phyloP scores from a whole-genome alignment of 139 green algal genomes.

The Micractinium conductrix region DNA sequence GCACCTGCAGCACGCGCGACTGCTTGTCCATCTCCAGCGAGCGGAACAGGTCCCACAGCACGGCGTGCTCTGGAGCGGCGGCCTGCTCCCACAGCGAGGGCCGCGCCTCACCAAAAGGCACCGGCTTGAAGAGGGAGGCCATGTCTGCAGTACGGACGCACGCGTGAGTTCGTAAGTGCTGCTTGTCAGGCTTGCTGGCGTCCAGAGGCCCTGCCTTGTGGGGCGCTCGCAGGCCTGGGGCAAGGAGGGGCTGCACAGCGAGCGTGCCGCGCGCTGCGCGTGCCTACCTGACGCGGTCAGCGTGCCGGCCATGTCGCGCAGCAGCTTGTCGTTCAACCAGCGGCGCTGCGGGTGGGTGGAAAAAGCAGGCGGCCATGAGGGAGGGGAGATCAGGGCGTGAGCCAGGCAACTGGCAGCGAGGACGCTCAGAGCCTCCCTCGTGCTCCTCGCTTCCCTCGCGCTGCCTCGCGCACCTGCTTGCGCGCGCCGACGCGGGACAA shows the following conservation, averaged over 20 bases:
- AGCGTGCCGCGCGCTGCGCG: no score
- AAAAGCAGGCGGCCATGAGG: not conserved
- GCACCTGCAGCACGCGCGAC: constrained; percentile 49
- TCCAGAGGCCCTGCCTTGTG: no score
- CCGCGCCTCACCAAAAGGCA: constrained; percentile 58
- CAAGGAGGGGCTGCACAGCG: no score
- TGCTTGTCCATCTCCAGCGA: constrained; percentile 62
- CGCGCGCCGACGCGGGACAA: constrained; percentile 47
- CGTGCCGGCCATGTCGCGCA: constrained; percentile 56
- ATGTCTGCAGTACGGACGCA: no score
- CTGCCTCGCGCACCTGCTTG: no score
- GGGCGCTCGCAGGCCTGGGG: no score
- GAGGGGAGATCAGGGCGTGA: not conserved
- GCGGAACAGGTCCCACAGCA: constrained; percentile 60
- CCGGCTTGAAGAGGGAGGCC: constrained; percentile 62
- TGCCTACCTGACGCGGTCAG: constrained; percentile 56
- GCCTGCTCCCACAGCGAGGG: constrained; percentile 28
- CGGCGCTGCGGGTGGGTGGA: constrained; percentile 18
- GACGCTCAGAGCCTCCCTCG: no score
- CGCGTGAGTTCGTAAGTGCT: no score
- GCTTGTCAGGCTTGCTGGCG: no score
- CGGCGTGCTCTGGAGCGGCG: constrained; percentile 11
- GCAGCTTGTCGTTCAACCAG: constrained; percentile 60
- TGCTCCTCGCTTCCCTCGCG: no score
- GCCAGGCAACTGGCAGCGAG: no score